Evolutionary conservation across 2,329 filamentous ascomycete genomes (phyloP), one percentile per base, ranked within the genome.

Genomic region (Pestalotiopsis sp.): DNA sequence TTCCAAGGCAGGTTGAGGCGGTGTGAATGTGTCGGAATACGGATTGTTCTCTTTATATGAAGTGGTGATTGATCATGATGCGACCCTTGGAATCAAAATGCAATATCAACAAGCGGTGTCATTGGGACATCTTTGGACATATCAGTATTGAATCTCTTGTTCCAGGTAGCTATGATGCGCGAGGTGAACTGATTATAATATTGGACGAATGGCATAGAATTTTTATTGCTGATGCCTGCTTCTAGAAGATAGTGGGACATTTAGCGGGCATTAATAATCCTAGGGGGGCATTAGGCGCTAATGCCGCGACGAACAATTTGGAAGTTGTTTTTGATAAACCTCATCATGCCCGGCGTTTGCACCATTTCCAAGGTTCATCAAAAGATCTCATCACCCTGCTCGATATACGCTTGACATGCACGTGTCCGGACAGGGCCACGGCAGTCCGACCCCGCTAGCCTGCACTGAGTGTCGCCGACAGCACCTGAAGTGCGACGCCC

Each of bases 391-490:
- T 17, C 1, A 25, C 25, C 31, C 59, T 5, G 31, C 36, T 14
- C 38, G n/a, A 20, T 23, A 27, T 13, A 36, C 57, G 13, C 12
- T 39, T n/a, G 17, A 52, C 17, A 41, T 62, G 59, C 59, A 62
- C 59, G 4, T 39, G n/a, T 36, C 59, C 59, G 36, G 58, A 36
- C 23, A 25, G 31, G 58, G 23, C 58, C 58, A 31, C 17, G 27
- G 27, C 59, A 52, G 45, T n/a, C 59, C 59, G 59, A 36, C 59
- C 38, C 36, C 59, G 13, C 59, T 62, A 36, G 59, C 59, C 59
- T 62, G 59, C 59, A 62, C 59, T 36, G 59, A 62, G 20, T 62
- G 59, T n/a, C 59, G 59, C 12, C 27, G 59, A n/a, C 59, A 62
- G 31, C 59, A 62, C 59, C 25, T 62, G 31, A 62, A 62, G 59